Evolutionary conservation across 345 rosid species (phyloP), one percentile per base, ranked within the genome.

Genomic region (Aquilaria sinensis): DNA sequence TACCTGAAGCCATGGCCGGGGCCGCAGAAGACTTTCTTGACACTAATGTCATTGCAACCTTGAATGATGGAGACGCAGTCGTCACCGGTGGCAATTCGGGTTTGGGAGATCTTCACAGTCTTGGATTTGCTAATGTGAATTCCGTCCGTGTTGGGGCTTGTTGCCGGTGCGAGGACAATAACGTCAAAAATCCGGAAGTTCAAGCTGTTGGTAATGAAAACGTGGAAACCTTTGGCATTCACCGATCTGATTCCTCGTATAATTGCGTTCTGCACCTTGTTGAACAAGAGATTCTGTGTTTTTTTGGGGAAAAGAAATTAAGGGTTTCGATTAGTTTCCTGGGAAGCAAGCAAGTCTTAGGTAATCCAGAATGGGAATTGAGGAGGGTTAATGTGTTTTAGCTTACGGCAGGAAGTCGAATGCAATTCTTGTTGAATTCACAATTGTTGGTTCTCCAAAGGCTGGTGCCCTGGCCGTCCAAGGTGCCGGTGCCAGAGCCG

Each of bases 1-100:
- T 63, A 85, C 88, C 91, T 86, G 70, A 84, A 67, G 47, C 93
- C 93, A 55, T 86, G 93, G 23, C 93, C 89, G 0, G 93, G 93
- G 47, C 89, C 89, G 13, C 93, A 87, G 0, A 30, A 52, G 2
- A 87, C 78, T 43, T 79, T 79, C 37, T 71, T 70, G 63, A 87
- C 14, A 54, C 58, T 74, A 56, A 84, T 63, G 65, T 80, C 73
- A n/a, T 63, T 72, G 63, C 72, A 57, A 46, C 93, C 90, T 31
- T 74, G 89, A 54, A 78, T 80, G 64, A 82, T 74, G 11, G 81
- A 82, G 10, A 87, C 63, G 33, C 93, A 84, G 60, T 87, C 93
- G 49, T 87, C 93, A 0, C 90, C 93, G 0, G 90, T 87, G 10
- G 61, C 65, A 12, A 87, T 79, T 0, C 10, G 4, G 14, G 74